Percentiles rank a stretch among this genome's conserved stretches.
Evolutionary conservation across 176 grass and related monocot genomes (phyloP).

Genomic region (Tillandsia fasciculata): DNA sequence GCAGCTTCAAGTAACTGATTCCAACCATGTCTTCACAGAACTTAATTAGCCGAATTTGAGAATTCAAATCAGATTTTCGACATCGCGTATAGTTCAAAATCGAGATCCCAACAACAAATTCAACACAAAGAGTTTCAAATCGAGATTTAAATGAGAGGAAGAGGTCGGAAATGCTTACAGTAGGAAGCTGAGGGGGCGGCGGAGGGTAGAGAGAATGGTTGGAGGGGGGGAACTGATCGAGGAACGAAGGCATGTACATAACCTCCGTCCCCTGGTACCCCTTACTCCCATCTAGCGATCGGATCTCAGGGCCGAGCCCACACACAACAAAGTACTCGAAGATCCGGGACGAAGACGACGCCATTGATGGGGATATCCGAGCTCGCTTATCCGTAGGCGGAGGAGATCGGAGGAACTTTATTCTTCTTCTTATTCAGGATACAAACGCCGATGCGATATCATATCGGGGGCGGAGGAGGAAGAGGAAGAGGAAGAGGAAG

Average conservation of each 20-base stretch:
- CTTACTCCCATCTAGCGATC: constrained; percentile 62
- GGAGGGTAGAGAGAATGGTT: constrained; percentile 81
- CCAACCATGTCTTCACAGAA: too few species aligned
- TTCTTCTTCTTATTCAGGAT: not conserved
- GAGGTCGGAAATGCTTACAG: constrained; percentile 34
- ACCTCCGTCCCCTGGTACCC: constrained; percentile 62
- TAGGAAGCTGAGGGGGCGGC: constrained; percentile 86
- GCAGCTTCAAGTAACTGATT: too few species aligned
- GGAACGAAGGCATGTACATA: constrained; percentile 79
- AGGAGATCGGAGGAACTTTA: not conserved
- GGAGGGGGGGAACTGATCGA: constrained; percentile 76
- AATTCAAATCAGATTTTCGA: not conserved
- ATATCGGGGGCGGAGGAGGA: not conserved
- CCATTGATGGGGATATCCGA: constrained; percentile 1
- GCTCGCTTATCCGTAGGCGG: not conserved
- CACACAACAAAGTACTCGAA: constrained; percentile 99
- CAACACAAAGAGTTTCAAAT: not conserved
- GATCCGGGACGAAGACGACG: constrained; percentile 27
- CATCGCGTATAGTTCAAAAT: not conserved
- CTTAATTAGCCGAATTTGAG: not conserved
- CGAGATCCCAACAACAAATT: not conserved
- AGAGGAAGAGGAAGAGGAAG: too few species aligned
- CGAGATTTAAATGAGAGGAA: not conserved
- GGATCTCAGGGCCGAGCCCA: constrained; percentile 92
- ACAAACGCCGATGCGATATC: not conserved